Evolutionary conservation across 106 monocot genomes (phyloP).

Genomic region (Narthecium ossifragum): DNA sequence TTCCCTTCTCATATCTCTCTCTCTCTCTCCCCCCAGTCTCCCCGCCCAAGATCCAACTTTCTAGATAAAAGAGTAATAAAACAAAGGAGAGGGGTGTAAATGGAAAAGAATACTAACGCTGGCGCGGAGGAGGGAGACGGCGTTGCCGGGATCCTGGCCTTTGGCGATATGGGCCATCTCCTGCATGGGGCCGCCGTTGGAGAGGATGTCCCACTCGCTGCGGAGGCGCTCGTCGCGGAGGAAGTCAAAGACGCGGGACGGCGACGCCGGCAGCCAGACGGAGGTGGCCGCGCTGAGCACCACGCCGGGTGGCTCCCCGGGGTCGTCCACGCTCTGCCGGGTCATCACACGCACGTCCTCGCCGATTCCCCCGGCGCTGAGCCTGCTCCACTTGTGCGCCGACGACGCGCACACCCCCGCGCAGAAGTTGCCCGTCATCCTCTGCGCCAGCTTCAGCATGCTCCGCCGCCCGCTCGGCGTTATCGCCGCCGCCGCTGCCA

Average conservation of each 20-base stretch:
- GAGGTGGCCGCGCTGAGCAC: constrained; percentile 86
- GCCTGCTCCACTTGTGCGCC: constrained; percentile 59
- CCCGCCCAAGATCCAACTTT: too few relatives aligned
- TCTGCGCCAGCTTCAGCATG: constrained; percentile 67
- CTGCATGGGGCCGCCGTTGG: constrained; percentile 91
- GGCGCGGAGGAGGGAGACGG: constrained; percentile 75
- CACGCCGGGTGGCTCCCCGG: constrained; percentile 82
- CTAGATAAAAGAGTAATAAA: too few relatives aligned
- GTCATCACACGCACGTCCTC: constrained; percentile 88
- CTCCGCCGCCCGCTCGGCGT: constrained; percentile 40
- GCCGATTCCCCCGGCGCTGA: constrained; percentile 35
- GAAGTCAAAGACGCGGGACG: constrained; percentile 69
- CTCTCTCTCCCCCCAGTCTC: too few relatives aligned
- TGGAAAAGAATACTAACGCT: constrained; percentile 30
- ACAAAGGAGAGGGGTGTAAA: background rate
- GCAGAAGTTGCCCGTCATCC: constrained; percentile 85
- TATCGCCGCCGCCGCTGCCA: constrained; percentile 35
- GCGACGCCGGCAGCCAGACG: constrained; percentile 61
- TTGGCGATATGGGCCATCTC: constrained; percentile 92
- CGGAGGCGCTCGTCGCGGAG: constrained; percentile 68
- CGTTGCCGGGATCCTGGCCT: constrained; percentile 78
- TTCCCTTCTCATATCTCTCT: too few relatives aligned
- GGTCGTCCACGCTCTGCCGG: constrained; percentile 68
- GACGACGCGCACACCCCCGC: constrained; percentile 76
- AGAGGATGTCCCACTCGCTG: constrained; percentile 89